Conservation (phyloP, 2,329 filamentous ascomycete species). For the Phyllosticta citriasiana region DNA sequence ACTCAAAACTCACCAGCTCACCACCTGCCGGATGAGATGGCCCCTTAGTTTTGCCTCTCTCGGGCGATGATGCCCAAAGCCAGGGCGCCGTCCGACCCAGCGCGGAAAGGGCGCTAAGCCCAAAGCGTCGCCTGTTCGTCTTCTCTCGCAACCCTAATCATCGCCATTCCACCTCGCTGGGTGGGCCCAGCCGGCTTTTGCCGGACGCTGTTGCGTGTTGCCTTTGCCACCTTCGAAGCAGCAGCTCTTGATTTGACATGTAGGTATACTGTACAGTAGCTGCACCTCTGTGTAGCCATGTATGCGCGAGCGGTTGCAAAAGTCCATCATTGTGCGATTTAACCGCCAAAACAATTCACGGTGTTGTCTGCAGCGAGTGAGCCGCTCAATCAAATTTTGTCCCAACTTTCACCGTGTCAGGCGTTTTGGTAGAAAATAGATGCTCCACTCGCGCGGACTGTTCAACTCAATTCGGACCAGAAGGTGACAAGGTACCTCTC, state of each 20-base stretch:
- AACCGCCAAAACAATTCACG: no score
- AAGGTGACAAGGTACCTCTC: no score
- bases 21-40: not conserved
- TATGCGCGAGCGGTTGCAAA: no score
- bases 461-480: no score
- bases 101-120: not conserved
- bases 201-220: not conserved
- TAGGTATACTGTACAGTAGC: not conserved
- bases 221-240: not conserved
- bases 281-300: no score
- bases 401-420: no score
- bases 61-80: not conserved
- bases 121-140: not conserved
- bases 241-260: not conserved
- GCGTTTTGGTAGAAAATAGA: no score
- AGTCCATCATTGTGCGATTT: no score
- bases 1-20: not conserved
- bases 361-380: no score
- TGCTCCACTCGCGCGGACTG: no score
- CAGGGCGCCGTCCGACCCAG: not conserved
- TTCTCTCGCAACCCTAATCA: not conserved
- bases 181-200: not conserved
- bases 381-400: no score
- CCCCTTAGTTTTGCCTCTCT: not conserved
- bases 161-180: not conserved